These are phyloP conservation scores for Naganishia vaughanmartiniae DNA, from an alignment of 768 basidiomycete genomes.

Conservation along the genomic window DNA sequence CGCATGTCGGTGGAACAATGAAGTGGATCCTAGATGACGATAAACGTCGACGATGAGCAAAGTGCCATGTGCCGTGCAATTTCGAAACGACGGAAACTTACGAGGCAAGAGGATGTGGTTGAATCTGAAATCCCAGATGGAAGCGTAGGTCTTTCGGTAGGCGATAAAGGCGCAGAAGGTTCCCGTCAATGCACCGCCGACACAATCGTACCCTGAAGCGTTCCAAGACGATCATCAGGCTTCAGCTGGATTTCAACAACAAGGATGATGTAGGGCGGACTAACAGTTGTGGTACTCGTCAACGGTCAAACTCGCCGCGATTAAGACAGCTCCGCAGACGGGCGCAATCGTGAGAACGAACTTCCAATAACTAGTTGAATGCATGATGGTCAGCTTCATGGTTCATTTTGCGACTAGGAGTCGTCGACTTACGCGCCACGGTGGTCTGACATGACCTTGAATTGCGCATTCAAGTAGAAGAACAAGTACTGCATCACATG, in stretches of 20 bases:
- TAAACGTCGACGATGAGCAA: not conserved
- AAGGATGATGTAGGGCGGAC: not conserved
- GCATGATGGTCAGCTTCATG: not conserved
- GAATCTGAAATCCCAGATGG: constrained; percentile 61
- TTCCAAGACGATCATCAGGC: too few relatives aligned
- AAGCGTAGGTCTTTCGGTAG: constrained; percentile 61
- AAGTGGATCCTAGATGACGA: constrained; percentile 31
- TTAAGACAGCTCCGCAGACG: constrained; percentile 60
- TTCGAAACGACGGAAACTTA: constrained; percentile 40
- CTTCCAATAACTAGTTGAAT: constrained; percentile 59
- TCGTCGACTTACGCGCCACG: constrained; percentile 55
- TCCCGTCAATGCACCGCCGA: constrained; percentile 60
- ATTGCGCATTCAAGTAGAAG: constrained; percentile 58
- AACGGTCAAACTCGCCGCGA: constrained; percentile 61
- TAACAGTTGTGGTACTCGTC: constrained; percentile 60
- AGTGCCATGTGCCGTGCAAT: not conserved
- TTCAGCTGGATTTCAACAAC: not conserved
- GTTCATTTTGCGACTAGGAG: not conserved
- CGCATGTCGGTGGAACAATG: constrained; percentile 41
- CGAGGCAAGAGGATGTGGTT: constrained; percentile 63
- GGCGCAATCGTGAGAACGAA: constrained; percentile 63
- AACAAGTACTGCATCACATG: constrained; percentile 38
- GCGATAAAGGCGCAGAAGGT: constrained; percentile 57
- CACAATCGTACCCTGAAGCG: constrained; percentile 57
- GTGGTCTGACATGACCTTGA: constrained; percentile 63